These are phyloP conservation scores for Vachellia collinsii DNA, from an alignment of 306 rosid genomes.

Conservation along the genomic window DNA sequence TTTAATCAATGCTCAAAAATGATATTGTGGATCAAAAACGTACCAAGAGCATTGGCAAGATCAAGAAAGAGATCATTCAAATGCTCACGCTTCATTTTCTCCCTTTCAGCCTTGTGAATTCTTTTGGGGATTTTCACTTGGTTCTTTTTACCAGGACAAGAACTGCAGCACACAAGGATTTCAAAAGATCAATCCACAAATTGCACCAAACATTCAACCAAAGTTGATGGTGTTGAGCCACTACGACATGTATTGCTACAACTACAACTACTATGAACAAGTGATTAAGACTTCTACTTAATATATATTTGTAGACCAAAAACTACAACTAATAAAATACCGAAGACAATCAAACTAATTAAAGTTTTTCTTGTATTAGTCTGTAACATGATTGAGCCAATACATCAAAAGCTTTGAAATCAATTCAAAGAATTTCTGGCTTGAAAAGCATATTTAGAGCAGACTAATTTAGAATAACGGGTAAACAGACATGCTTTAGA, in stretches of 20 bases:
- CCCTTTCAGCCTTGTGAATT: constrained; percentile 92
- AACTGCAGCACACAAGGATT: constrained; percentile 57
- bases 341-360: neutral
- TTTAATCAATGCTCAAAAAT: neutral
- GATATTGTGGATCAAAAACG: constrained; percentile 23
- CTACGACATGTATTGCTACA: neutral
- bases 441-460: neutral
- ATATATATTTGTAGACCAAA: neutral
- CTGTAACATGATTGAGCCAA: neutral
- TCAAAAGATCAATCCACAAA: constrained; percentile 35
- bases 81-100: constrained; percentile 89
- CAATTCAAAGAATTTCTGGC: neutral
- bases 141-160: constrained; percentile 49
- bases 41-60: constrained; percentile 82
- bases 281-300: neutral
- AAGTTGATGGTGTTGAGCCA: neutral
- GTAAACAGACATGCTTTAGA: neutral
- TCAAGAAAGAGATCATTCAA: constrained; percentile 85
- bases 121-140: constrained; percentile 71
- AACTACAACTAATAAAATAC: neutral
- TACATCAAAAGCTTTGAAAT: neutral
- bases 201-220: constrained; percentile 23
- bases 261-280: neutral
- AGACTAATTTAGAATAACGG: neutral
- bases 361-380: neutral